Conservation (phyloP, 2,329 filamentous ascomycete genomes). For the Fusarium pseudograminearum region DNA sequence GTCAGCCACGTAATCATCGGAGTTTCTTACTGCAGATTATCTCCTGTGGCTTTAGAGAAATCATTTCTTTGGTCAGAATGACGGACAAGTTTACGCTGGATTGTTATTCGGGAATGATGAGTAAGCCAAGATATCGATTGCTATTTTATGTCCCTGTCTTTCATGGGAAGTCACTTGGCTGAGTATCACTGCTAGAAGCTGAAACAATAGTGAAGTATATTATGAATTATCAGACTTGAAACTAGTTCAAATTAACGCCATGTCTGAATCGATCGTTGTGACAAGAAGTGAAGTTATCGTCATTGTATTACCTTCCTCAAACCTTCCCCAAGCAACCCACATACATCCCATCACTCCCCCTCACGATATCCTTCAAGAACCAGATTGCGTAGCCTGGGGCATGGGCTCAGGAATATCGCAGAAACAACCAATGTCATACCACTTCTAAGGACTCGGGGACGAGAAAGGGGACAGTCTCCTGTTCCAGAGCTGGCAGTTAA, state of each 20-base stretch:
- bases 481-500: too few relatives aligned
- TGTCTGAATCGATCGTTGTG: background rate
- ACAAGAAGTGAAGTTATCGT: background rate
- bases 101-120: background rate
- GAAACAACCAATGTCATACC: too few relatives aligned
- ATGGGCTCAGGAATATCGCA: too few relatives aligned
- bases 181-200: background rate
- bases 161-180: too few relatives aligned
- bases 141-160: background rate
- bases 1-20: constrained; percentile 16
- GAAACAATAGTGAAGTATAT: background rate
- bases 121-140: background rate
- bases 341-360: background rate
- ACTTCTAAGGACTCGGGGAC: too few relatives aligned
- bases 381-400: too few relatives aligned
- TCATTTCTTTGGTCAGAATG: background rate
- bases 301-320: background rate
- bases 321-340: background rate
- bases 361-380: too few relatives aligned
- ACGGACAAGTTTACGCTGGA: accelerated
- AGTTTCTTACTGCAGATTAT: constrained; percentile 3
- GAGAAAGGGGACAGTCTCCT: too few relatives aligned
- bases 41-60: background rate
- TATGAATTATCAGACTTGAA: background rate
- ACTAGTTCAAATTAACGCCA: background rate